These are phyloP conservation scores for Entonaema liquescens DNA, from an alignment of 495 filamentous ascomycete species.

Conservation along the genomic window DNA sequence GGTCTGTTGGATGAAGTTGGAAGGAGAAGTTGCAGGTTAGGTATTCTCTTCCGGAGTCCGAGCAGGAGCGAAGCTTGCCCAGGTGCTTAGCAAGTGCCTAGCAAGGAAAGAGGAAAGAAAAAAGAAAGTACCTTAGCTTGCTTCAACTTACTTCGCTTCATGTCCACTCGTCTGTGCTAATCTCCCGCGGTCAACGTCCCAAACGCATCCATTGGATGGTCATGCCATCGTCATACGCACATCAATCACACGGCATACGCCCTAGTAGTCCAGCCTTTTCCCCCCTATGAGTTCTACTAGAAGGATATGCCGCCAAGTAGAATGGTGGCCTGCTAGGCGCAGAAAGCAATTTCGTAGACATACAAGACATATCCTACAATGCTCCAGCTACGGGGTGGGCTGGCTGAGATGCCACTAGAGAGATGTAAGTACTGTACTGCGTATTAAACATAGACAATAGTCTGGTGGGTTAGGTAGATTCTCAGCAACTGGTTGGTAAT, in stretches of 20 bases:
- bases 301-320: constrained; percentile 22
- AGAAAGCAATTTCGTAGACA: constrained; percentile 39
- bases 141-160: constrained; percentile 33
- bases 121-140: not conserved
- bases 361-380: constrained; percentile 6
- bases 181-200: constrained; percentile 38
- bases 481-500: constrained; percentile 12
- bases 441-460: constrained; percentile 6
- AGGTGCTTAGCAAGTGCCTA: too few species aligned
- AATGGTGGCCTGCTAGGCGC: constrained; percentile 24
- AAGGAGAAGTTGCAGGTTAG: constrained; percentile 20
- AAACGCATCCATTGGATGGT: constrained; percentile 32
- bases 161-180: constrained; percentile 39
- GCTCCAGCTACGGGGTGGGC: constrained; percentile 20
- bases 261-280: constrained; percentile 22
- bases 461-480: constrained; percentile 25
- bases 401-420: constrained; percentile 29
- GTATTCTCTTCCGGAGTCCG: constrained; percentile 34
- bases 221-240: constrained; percentile 39
- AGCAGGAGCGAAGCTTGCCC: constrained; percentile 6
- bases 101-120: not conserved
- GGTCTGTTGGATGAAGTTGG: constrained; percentile 8
- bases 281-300: constrained; percentile 10
- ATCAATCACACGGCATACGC: constrained; percentile 42
- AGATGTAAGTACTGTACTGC: not conserved